Percentiles rank a stretch among this genome's conserved stretches.
phyloP scores from a whole-genome alignment of 208 protist species.

The Perkinsela sp. region DNA sequence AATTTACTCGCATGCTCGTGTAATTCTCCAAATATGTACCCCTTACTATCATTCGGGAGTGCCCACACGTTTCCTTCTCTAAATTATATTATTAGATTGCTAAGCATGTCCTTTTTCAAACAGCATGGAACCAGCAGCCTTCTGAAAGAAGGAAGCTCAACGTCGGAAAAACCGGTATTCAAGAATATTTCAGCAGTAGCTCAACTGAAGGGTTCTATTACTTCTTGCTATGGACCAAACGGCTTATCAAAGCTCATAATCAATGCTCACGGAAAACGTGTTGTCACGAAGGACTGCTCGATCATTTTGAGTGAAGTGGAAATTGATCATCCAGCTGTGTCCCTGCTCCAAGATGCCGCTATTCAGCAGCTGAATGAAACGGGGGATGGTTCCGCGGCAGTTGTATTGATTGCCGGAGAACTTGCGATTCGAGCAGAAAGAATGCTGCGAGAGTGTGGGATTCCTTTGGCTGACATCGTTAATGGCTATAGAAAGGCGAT shows the following conservation, averaged over 20 bases:
- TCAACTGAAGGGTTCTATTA: conserved; percentile 79
- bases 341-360: conserved; percentile 93
- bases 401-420: conserved; percentile 91
- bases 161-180: conserved; percentile 81
- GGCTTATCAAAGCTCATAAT: conserved; percentile 99
- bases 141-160: conserved; percentile 60
- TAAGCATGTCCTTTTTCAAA: conserved; percentile 62
- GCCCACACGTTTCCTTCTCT: too few relatives aligned
- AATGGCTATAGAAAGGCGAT: conserved; percentile 82
- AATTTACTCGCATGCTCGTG: too few relatives aligned
- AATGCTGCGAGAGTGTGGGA: conserved; percentile 75
- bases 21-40: too few relatives aligned
- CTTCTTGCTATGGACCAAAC: conserved; percentile 92
- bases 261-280: conserved; percentile 96
- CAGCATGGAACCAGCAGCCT: conserved; percentile 43
- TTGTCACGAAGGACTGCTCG: conserved; percentile 97
- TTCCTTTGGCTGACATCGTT: conserved; percentile 93
- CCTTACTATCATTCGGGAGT: too few relatives aligned
- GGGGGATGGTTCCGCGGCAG: conserved; percentile 97
- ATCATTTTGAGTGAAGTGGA: conserved; percentile 97
- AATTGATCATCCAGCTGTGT: conserved; percentile 90
- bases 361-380: conserved; percentile 90
- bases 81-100: conserved; percentile 2
- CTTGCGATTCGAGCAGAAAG: conserved; percentile 84
- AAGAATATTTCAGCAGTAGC: conserved; percentile 93